Evolutionary conservation across 176 grass and related monocot genomes (phyloP), one percentile per base, ranked within the genome.

Genomic region (Musa troglodytarum): DNA sequence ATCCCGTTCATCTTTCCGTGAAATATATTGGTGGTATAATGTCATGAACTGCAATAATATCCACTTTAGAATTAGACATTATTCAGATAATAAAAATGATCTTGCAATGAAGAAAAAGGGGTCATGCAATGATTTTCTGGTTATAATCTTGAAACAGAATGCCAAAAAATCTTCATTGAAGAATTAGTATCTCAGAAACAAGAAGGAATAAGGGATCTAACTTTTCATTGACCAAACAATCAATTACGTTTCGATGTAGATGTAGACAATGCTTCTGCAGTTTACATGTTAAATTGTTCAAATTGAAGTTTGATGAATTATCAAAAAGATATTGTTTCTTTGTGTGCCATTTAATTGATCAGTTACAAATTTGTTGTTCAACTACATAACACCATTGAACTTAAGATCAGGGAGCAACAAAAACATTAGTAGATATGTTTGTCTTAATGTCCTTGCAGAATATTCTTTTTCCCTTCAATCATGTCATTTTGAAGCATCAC

Each of bases 31-130:
- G 71, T 97, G 93, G 19, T 88, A 80, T 50, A 88, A 88, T 58
- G 90, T 97, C 90, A 97, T 97, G 82, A 97, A 97, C 94, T 97
- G 88, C 78, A 99, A 81, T 12, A 73, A 74, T 22, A 74, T n/a
- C 11, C 20, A 70, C 17, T n/a, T 69, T 50, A 70, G 34, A 43
- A 4, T 43, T 43, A 43, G 4, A 43, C 34, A 43, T 43, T 43
- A 43, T 43, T 43, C 34, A 43, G 34, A 43, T 43, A 43, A 43
- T 43, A 70, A 11, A 19, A 70, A 70, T 6, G 51, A 51, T 2
- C 34, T 11, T 9, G 11, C 11, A 11, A 25, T 25, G 12, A 26
- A 50, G 43, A 21, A 43, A 43, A 43, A 43, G 12, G n/a, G 25
- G 24, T 64, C 24, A 23, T 64, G 20, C 21, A 64, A 28, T 12